Base-by-base conservation (phyloP, 768 basidiomycete genomes). In the Kwoniella bestiolae region DNA sequence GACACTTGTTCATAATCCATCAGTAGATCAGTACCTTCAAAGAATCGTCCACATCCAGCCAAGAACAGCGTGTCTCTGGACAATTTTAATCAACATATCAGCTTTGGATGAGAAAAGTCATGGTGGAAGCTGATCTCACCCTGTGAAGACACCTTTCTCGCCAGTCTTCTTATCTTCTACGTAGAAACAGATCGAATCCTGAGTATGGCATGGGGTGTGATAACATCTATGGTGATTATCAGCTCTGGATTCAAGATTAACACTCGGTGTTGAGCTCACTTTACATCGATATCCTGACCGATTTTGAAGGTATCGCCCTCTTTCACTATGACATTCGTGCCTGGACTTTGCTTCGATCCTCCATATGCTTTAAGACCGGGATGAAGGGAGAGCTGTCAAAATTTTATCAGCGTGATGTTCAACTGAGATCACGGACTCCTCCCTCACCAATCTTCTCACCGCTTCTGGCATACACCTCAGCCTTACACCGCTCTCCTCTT, bases 151-250 rank as follows among this genome's bases (percentile, higher is more conserved):
- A 16, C 85, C 89, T 21, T 90, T 89, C 68, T 83, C 71, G 0
- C 89, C 83, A 66, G 72, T 71, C 45, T 86, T 81, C 25, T 78
- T 70, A 60, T 85, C 82, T 32, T 89, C 91, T 60, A 88, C 85
- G 78, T 90, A 85, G 84, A 88, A 98, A 84, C 91, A 96, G 72
- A 95, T 94, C 16, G 94, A 96, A 82, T 97, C 95, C 78, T 91
- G 91, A 3, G 95, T 98, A 80, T 97, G 95, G 82, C 93, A 94
- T 1, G 93, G 91, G 0, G 91, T 94, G 26, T 91, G 89, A 25
- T 93, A 82, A 80, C 90, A 91, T 79, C 91, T 73, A 53, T 9
- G 4, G 31, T 29, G 2, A 31, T 32, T 49, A 5, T 6, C n/a
- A n/a, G n/a, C n/a, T n/a, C n/a, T n/a, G n/a, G n/a, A n/a, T n/a